Evolutionary conservation across 495 filamentous ascomycete genomes (phyloP).

Genomic region (Trichoderma asperelloides): DNA sequence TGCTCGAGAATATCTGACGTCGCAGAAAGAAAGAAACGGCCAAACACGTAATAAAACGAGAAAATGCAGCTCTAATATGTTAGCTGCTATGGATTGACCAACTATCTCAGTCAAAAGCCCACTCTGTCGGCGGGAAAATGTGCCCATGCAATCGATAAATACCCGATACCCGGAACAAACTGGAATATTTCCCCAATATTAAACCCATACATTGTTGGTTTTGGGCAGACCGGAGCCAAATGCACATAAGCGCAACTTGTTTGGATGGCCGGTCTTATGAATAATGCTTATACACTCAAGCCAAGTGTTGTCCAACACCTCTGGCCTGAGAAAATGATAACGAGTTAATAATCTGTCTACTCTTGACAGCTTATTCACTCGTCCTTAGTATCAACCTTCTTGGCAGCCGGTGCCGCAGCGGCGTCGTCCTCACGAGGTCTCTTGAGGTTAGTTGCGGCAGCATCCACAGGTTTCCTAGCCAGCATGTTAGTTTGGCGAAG

Average conservation of each 20-base stretch:
- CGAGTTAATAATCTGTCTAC: neutral
- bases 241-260: neutral
- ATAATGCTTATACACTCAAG: neutral
- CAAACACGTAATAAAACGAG: too few species aligned
- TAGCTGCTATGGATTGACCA: neutral
- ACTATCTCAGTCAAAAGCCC: neutral
- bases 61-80: too few species aligned
- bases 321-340: conserved; percentile 1
- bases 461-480: conserved; percentile 13
- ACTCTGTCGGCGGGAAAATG: neutral
- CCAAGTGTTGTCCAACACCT: neutral
- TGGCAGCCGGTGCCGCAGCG: conserved; percentile 28
- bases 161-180: neutral
- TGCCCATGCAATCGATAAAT: neutral
- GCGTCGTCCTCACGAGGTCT: conserved; percentile 32
- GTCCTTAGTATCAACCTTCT: conserved; percentile 42
- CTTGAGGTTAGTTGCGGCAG: conserved; percentile 27
- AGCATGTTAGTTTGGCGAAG: neutral
- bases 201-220: neutral
- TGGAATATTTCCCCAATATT: neutral
- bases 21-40: too few species aligned
- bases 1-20: neutral
- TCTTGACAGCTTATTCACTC: neutral
- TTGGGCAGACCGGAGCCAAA: neutral
- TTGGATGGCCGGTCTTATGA: neutral